Percentiles rank a stretch among this genome's conserved stretches.
Conservation (phyloP, 169 alveolate species). For the Babesia bovis region DNA sequence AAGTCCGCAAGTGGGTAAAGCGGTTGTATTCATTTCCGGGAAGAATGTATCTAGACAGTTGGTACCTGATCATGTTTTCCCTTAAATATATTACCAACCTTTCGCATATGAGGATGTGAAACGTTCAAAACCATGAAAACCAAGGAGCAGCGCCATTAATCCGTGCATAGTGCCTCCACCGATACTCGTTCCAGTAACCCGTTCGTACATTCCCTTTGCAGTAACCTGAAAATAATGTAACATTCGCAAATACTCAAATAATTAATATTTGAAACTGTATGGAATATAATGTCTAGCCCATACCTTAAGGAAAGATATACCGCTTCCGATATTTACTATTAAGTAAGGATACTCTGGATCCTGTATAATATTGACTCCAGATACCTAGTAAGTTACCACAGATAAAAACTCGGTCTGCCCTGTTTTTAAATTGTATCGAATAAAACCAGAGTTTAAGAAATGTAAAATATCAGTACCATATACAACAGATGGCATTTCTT, state of each 20-base stretch:
- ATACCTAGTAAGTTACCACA: not conserved
- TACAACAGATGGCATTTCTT: slow-evolving; percentile 43
- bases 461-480: slow-evolving; percentile 28
- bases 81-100: not conserved
- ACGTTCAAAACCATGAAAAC: not conserved
- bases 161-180: slow-evolving; percentile 62
- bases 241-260: not conserved
- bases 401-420: slow-evolving; percentile 5
- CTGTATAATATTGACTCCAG: not conserved
- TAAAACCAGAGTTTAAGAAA: slow-evolving; percentile 1
- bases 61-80: slow-evolving; percentile 1
- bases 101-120: not conserved
- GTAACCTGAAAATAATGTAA: slow-evolving; percentile 26
- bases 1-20: slow-evolving; percentile 1
- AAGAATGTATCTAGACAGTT: slow-evolving; percentile 28
- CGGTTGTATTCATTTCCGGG: not conserved
- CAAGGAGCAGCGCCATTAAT: slow-evolving; percentile 17
- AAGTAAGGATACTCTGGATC: slow-evolving; percentile 37
- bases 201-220: slow-evolving; percentile 2
- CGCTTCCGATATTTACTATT: slow-evolving; percentile 57
- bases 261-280: not conserved
- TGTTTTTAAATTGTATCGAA: slow-evolving; percentile 11
- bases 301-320: slow-evolving; percentile 51
- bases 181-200: slow-evolving; percentile 54
- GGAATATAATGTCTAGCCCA: too few relatives aligned